Evolutionary conservation across 306 rosid genomes (phyloP), one percentile per base, ranked within the genome.

Genomic region (Vigna trinervia): DNA sequence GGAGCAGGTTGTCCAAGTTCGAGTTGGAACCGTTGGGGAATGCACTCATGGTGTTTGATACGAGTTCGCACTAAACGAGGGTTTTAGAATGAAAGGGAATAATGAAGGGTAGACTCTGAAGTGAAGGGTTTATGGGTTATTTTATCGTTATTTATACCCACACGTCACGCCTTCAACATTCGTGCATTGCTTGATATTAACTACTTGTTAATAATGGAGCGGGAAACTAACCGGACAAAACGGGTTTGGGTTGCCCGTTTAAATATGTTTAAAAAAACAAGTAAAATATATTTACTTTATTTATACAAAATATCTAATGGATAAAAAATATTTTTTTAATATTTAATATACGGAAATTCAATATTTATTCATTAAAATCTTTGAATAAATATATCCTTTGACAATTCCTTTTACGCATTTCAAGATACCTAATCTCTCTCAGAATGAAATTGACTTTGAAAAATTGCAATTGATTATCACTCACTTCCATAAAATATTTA

Each of bases 1-100:
- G 93, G 76, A 92, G 87, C 14, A 88, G 84, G 74, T 83, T 84
- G 63, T 94, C 96, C 9, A 90, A 6, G 43, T 15, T 69, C 69
- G 87, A 38, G 56, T 62, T 80, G 5, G 68, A 32, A 8, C 46
- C 22, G 80, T 50, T 87, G 47, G 51, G 36, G 85, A 83, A 80
- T 9, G 93, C 85, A 56, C 73, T 81, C 98, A 93, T 91, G 59
- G 43, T 69, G 74, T 48, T 69, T 28, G 59, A 69, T 5, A 0
- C 0, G 0, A 7, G 56, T 26, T 67, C 39, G 12, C 52, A 65
- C 4, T 0, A 5, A 65, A 19, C 1, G 6, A 28, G 74, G 59
- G 59, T 28, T 69, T 69, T 69, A 69, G 59, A n/a, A 8, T 63
- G 50, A 14, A 14, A 5, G 22, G 2, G 8, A 41, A 8, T 1